Evolutionary conservation across 148 eudicot species (phyloP).

Genomic region (Vaccinium myrtillus): DNA sequence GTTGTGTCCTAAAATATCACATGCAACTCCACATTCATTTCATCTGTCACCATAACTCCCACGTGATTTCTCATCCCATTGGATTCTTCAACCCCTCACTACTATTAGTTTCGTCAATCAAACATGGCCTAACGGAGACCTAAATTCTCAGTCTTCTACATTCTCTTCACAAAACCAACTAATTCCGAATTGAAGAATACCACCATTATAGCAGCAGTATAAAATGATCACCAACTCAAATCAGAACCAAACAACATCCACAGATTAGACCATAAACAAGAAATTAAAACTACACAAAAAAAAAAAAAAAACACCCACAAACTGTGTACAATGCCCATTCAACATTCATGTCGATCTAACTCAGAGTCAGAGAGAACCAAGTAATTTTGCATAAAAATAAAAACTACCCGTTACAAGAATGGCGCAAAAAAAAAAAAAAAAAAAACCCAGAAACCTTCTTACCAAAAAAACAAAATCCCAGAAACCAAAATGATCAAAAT

Average conservation of each 20-base stretch:
- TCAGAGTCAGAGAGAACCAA: not conserved
- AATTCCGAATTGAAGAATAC: not conserved
- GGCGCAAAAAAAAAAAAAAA: constrained; percentile 4
- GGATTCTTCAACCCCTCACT: not conserved
- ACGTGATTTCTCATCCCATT: not conserved
- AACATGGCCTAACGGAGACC: not conserved
- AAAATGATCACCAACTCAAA: constrained; percentile 17
- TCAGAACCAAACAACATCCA: constrained; percentile 13
- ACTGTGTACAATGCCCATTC: not conserved
- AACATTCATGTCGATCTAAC: constrained; percentile 7
- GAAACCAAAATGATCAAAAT: constrained; percentile 16
- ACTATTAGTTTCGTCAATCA: not conserved
- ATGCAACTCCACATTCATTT: not conserved
- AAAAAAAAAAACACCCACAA: not conserved
- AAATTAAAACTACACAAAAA: not conserved
- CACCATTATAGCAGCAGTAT: constrained; percentile 4
- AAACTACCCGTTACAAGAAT: not conserved
- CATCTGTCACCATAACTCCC: not conserved
- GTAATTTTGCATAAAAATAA: constrained; percentile 3
- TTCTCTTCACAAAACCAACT: not conserved
- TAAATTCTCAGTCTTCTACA: not conserved
- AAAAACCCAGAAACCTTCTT: constrained; percentile 13
- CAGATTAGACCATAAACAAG: constrained; percentile 14
- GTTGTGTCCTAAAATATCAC: not conserved
- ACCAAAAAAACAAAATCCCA: constrained; percentile 22